Evolutionary conservation across 2,329 filamentous ascomycete species (phyloP).

Genomic region (Calycina herbarum): DNA sequence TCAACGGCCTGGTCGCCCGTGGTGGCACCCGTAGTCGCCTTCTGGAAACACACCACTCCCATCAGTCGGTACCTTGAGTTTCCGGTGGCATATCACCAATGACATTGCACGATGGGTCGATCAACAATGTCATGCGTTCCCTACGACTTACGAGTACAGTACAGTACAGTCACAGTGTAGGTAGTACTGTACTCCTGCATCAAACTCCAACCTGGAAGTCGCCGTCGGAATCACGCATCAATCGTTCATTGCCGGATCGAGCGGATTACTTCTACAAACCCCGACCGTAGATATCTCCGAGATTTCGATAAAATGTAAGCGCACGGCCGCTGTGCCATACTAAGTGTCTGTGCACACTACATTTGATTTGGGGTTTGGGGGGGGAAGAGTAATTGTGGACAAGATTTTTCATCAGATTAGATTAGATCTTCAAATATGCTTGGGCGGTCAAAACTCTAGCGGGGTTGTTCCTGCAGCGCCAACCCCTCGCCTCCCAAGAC

Average conservation of each 20-base stretch:
- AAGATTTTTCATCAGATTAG: not conserved
- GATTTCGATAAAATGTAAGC: not conserved
- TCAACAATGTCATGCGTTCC: not conserved
- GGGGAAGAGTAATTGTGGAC: not conserved
- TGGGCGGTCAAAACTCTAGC: not conserved
- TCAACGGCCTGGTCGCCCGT: not conserved
- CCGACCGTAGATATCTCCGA: not conserved
- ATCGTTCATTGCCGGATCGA: too few species aligned
- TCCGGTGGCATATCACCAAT: not conserved
- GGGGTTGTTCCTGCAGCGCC: not conserved
- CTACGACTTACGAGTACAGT: not conserved
- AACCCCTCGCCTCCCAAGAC: not conserved
- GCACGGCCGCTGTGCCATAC: too few species aligned
- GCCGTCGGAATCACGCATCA: not conserved
- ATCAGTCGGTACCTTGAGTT: not conserved
- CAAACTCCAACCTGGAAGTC: not conserved
- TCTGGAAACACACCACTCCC: not conserved
- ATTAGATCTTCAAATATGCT: not conserved
- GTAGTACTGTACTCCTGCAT: not conserved
- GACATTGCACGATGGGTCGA: not conserved
- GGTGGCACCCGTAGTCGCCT: not conserved
- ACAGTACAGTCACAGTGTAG: not conserved
- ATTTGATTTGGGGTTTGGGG: too few species aligned
- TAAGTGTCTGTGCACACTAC: too few species aligned
- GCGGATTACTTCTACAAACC: too few species aligned